phyloP scores from a whole-genome alignment of 805 yeast species.

The Ogataea trehaloabstinens region DNA sequence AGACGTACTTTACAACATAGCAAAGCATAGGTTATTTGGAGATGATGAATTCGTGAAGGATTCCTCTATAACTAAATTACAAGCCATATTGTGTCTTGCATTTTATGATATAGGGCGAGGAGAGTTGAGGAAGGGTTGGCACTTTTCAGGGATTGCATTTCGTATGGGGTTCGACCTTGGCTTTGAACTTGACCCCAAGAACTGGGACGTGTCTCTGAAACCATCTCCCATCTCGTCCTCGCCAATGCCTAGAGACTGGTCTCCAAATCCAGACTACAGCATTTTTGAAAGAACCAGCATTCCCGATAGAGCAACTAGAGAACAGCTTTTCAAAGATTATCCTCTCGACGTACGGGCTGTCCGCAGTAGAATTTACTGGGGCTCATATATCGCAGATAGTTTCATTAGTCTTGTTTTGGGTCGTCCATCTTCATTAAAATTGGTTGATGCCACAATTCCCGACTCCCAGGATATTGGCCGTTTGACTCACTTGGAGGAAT shows the following conservation, averaged over 20 bases:
- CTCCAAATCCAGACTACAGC: too few relatives aligned
- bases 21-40: slow-evolving; percentile 39
- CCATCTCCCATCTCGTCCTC: too few relatives aligned
- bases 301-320: too few relatives aligned
- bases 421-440: slow-evolving; percentile 52
- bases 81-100: slow-evolving; percentile 55
- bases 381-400: slow-evolving; percentile 63
- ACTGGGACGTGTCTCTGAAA: slow-evolving; percentile 45
- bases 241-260: too few relatives aligned
- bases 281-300: too few relatives aligned
- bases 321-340: too few relatives aligned
- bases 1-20: slow-evolving; percentile 44
- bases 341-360: slow-evolving; percentile 53
- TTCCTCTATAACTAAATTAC: slow-evolving; percentile 51
- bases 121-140: slow-evolving; percentile 58
- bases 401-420: slow-evolving; percentile 59
- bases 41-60: slow-evolving; percentile 30
- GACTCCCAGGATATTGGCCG: slow-evolving; percentile 62
- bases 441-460: slow-evolving; percentile 58
- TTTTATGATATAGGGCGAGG: slow-evolving; percentile 58
- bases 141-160: slow-evolving; percentile 59
- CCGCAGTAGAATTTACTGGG: slow-evolving; percentile 64
- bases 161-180: slow-evolving; percentile 67
- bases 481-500: slow-evolving; percentile 56
- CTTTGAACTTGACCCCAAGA: slow-evolving; percentile 58